These are phyloP conservation scores for Myxozyma monticola DNA, from an alignment of 805 yeast genomes.

Conservation along the genomic window DNA sequence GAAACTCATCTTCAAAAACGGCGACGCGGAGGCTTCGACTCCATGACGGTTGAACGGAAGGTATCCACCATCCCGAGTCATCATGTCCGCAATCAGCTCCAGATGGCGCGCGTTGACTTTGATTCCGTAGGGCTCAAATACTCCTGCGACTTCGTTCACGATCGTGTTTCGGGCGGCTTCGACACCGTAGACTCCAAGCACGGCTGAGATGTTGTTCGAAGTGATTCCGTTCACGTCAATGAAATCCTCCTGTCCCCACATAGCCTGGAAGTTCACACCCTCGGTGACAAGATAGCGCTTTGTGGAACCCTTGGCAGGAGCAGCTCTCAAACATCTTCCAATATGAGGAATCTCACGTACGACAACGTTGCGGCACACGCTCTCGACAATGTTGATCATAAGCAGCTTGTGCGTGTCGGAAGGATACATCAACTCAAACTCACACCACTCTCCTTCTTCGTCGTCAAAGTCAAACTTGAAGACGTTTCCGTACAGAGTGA, in stretches of 20 bases:
- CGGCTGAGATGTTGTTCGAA: conserved; percentile 91
- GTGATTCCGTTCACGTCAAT: conserved; percentile 84
- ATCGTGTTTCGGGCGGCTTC: conserved; percentile 98
- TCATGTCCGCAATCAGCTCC: conserved; percentile 96
- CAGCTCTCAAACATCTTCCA: conserved; percentile 66
- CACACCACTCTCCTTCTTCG: conserved; percentile 85
- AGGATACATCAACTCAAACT: conserved; percentile 77
- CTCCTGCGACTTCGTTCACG: conserved; percentile 92
- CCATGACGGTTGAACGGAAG: conserved; percentile 98
- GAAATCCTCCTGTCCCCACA: conserved; percentile 97
- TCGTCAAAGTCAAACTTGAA: conserved; percentile 89
- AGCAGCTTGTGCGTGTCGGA: conserved; percentile 87
- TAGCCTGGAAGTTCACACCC: conserved; percentile 95
- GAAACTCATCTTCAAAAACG: conserved; percentile 98
- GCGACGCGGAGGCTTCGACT: conserved; percentile 90
- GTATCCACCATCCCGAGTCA: conserved; percentile 98
- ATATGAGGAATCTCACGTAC: conserved; percentile 89
- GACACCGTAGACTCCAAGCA: conserved; percentile 89
- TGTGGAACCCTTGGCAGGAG: conserved; percentile 22
- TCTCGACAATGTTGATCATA: conserved; percentile 96
- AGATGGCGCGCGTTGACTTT: conserved; percentile 89
- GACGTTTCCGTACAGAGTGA: conserved; percentile 69
- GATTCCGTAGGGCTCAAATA: conserved; percentile 94
- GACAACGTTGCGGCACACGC: conserved; percentile 82
- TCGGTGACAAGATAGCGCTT: conserved; percentile 83